Conservation (phyloP, 108 stramenopile genomes). For the Pseudonitzschia pungens region DNA sequence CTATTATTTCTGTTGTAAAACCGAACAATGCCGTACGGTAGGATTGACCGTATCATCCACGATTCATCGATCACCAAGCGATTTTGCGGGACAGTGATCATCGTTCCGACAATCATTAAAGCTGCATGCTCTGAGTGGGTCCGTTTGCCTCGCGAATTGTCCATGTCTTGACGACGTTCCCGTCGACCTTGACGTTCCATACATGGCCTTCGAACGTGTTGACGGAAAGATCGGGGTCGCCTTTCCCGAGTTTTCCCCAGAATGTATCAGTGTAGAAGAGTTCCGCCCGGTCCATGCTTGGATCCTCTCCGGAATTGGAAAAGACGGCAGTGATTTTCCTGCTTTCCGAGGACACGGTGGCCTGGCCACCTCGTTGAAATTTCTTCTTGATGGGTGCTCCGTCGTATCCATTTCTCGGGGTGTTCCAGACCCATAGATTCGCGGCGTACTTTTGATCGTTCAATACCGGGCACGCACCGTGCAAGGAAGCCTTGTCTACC, state of each 20-base stretch:
- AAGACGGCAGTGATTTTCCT: conserved; percentile 55
- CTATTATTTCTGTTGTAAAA: too few relatives aligned
- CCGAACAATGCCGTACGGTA: too few relatives aligned
- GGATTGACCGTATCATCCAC: too few relatives aligned
- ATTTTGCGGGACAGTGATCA: too few relatives aligned
- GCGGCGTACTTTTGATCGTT: conserved; percentile 71
- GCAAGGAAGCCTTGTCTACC: conserved; percentile 58
- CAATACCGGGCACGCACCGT: conserved; percentile 89
- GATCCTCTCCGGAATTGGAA: conserved; percentile 57
- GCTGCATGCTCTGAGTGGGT: background rate
- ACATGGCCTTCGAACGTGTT: conserved; percentile 76
- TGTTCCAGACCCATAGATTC: conserved; percentile 81
- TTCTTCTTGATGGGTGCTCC: conserved; percentile 59
- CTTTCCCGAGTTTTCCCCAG: conserved; percentile 61
- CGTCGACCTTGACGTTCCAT: conserved; percentile 72
- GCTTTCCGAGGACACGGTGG: conserved; percentile 1
- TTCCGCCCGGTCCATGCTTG: conserved; percentile 44
- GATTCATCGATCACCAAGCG: too few relatives aligned
- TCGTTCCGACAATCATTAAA: background rate
- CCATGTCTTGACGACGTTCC: conserved; percentile 47
- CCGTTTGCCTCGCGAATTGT: conserved; percentile 48
- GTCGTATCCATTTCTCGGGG: conserved; percentile 47
- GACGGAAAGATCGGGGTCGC: conserved; percentile 47
- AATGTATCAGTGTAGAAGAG: conserved; percentile 58
- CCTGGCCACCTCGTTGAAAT: conserved; percentile 9